Conservation (phyloP, 352 stramenopile species). For the Phytophthora chlamydospora region DNA sequence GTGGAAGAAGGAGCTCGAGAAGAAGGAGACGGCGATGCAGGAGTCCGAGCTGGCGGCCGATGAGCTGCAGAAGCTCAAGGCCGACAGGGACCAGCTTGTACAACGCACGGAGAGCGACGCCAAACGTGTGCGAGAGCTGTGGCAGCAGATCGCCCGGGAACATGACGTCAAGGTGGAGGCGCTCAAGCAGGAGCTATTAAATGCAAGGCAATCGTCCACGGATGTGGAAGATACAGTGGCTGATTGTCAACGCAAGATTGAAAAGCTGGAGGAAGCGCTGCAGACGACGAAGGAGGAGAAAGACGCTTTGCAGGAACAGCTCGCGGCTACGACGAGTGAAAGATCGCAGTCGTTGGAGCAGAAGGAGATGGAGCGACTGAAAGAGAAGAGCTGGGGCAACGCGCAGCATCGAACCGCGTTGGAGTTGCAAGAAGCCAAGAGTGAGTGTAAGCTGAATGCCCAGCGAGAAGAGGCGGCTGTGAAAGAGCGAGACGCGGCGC, state of each 20-base stretch:
- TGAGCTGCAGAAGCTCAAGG: constrained; percentile 45
- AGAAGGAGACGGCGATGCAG: constrained; percentile 57
- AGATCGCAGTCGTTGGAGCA: constrained; percentile 39
- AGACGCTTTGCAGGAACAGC: constrained; percentile 42
- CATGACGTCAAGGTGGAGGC: constrained; percentile 63
- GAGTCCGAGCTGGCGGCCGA: constrained; percentile 59
- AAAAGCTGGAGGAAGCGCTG: constrained; percentile 45
- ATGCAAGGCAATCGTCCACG: constrained; percentile 31
- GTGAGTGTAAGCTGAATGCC: constrained; percentile 42
- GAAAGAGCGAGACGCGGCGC: constrained; percentile 54
- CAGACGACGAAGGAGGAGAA: constrained; percentile 47
- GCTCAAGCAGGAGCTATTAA: constrained; percentile 50
- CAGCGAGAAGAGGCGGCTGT: constrained; percentile 55
- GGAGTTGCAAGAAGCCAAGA: constrained; percentile 52
- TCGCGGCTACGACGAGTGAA: constrained; percentile 39
- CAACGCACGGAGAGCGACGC: constrained; percentile 76
- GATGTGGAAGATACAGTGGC: constrained; percentile 26
- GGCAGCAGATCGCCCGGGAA: constrained; percentile 77
- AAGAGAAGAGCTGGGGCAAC: constrained; percentile 41
- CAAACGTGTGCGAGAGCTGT: constrained; percentile 74
- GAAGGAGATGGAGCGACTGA: constrained; percentile 43
- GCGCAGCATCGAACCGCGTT: constrained; percentile 40
- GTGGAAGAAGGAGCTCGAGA: constrained; percentile 67
- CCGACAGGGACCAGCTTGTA: constrained; percentile 66
- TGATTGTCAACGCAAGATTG: constrained; percentile 36